A percentile compares a stretch with the other conserved stretches of the same genome.
phyloP scores from a whole-genome alignment of 176 grass and related monocot species.

The Puccinellia tenuiflora region DNA sequence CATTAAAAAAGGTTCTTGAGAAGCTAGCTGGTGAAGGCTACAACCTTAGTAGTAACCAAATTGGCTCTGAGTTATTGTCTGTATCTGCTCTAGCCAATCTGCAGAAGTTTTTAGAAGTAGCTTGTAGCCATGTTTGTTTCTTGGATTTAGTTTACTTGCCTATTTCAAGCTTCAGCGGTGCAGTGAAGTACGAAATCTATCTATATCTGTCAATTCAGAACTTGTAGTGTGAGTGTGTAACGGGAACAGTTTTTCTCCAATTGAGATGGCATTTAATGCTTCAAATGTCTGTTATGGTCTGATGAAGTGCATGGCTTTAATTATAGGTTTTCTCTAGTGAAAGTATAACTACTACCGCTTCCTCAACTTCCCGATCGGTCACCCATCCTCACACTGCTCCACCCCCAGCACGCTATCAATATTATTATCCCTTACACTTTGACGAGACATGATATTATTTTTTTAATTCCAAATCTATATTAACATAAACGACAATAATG shows the following conservation, averaged over 20 bases:
- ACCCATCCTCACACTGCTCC: no score
- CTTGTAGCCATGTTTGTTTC: constrained; percentile 23
- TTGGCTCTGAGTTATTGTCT: constrained; percentile 49
- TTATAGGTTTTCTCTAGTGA: constrained; percentile 9
- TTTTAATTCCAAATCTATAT: no score
- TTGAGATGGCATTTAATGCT: constrained; percentile 36
- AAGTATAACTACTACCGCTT: background rate
- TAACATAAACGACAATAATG: no score
- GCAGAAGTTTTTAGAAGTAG: constrained; percentile 33
- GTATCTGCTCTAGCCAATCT: constrained; percentile 38
- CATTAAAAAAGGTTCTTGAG: constrained; percentile 90
- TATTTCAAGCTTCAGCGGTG: constrained; percentile 16
- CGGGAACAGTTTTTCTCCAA: constrained; percentile 33
- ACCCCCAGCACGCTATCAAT: no score
- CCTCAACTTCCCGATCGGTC: no score
- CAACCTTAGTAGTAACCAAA: constrained; percentile 69
- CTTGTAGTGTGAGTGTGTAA: constrained; percentile 36
- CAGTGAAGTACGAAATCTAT: constrained; percentile 8
- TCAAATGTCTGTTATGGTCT: background rate
- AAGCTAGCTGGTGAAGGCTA: constrained; percentile 81
- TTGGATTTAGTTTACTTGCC: constrained; percentile 31
- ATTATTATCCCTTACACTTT: no score
- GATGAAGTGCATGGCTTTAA: background rate
- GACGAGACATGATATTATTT: no score
- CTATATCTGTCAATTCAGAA: constrained; percentile 34